A percentile compares a stretch with the other conserved stretches of the same genome.
Evolutionary conservation across 805 yeast species (phyloP).

Genomic region (Ogataea corticis): DNA sequence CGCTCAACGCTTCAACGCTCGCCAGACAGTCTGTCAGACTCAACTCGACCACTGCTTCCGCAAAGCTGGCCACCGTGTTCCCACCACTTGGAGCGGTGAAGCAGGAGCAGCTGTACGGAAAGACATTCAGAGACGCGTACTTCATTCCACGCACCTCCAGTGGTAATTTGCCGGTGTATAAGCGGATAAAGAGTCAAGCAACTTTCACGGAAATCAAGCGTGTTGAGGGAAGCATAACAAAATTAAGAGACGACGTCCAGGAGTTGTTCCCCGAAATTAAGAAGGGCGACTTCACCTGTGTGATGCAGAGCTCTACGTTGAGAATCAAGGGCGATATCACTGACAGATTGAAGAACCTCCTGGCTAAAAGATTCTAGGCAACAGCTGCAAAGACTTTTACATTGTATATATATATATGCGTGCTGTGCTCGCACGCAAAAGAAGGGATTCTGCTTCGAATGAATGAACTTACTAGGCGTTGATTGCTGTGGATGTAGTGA

Average conservation of each 20-base stretch:
- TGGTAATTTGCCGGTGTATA: constrained; percentile 82
- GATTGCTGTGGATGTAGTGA: neutral
- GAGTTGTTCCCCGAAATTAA: constrained; percentile 48
- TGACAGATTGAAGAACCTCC: constrained; percentile 36
- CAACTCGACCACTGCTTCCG: constrained; percentile 17
- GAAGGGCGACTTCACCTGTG: constrained; percentile 44
- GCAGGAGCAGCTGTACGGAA: constrained; percentile 25
- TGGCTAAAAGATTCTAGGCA: constrained; percentile 32
- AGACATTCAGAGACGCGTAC: constrained; percentile 42
- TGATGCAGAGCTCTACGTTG: constrained; percentile 53
- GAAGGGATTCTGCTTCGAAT: neutral
- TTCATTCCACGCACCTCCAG: constrained; percentile 49
- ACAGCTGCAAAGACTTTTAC: neutral
- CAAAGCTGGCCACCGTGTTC: constrained; percentile 21
- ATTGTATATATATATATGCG: too few relatives aligned
- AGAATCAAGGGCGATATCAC: constrained; percentile 50
- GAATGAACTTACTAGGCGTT: neutral
- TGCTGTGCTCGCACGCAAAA: too few relatives aligned
- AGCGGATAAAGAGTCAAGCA: constrained; percentile 60
- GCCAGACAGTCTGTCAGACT: constrained; percentile 13
- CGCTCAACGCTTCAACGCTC: neutral
- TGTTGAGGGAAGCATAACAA: constrained; percentile 65
- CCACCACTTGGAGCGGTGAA: constrained; percentile 29
- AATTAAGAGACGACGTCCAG: constrained; percentile 66
- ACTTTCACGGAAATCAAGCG: constrained; percentile 73